Conservation (phyloP, 345 rosid species). For the Eucalyptus polyanthemos region DNA sequence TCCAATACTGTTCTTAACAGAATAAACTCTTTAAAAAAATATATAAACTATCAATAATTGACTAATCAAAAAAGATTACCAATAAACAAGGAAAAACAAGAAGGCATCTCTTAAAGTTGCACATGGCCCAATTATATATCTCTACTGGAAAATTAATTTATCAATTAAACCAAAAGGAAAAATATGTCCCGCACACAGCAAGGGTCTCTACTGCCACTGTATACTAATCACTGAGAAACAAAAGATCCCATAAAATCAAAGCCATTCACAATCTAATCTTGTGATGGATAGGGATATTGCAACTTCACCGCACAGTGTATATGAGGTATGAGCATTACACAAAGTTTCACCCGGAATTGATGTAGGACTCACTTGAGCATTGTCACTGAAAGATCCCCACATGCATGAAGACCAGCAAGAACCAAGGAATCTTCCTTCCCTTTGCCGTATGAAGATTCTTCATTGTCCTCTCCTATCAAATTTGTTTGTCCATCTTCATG, state of each 20-base stretch:
- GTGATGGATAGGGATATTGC: background rate
- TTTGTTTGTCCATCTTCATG: constrained; percentile 10
- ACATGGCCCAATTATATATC: background rate
- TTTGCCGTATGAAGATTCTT: background rate
- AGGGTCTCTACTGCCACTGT: background rate
- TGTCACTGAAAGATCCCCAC: constrained; percentile 91
- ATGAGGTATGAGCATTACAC: background rate
- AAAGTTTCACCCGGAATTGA: background rate
- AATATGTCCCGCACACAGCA: background rate
- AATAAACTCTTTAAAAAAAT: background rate
- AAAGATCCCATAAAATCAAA: background rate
- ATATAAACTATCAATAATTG: background rate
- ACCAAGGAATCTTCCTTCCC: constrained; percentile 29
- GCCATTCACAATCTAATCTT: background rate
- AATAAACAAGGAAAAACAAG: background rate
- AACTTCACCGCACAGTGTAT: background rate
- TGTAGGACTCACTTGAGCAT: constrained; percentile 67
- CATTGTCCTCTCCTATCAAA: constrained; percentile 1
- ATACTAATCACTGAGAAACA: background rate
- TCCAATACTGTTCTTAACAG: background rate
- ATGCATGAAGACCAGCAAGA: constrained; percentile 96
- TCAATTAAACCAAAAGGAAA: background rate
- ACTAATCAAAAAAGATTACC: background rate
- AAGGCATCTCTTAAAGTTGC: background rate
- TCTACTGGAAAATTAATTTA: background rate